Conservation (phyloP, 176 grass and related monocot genomes). For the Ensete ventricosum region DNA sequence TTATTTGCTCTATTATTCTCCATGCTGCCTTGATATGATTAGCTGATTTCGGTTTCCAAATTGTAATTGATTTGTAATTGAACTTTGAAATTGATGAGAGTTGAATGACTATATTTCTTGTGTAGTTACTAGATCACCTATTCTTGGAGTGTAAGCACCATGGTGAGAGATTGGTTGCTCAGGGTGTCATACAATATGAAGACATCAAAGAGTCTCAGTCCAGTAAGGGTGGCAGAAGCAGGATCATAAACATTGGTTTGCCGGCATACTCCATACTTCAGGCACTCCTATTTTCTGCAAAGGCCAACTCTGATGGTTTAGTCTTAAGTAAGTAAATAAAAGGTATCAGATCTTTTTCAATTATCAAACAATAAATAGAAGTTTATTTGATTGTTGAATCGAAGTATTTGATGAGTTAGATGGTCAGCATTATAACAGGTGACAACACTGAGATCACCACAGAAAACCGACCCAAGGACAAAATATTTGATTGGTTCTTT, state of each 20-base stretch:
- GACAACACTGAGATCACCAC: conserved; percentile 63
- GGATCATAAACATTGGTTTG: conserved; percentile 65
- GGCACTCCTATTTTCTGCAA: conserved; percentile 57
- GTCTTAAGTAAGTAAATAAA: conserved; percentile 52
- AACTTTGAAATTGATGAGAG: background rate
- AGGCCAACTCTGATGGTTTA: conserved; percentile 48
- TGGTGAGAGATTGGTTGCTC: conserved; percentile 60
- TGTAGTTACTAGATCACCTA: conserved; percentile 72
- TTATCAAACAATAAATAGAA: background rate
- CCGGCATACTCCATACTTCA: conserved; percentile 92
- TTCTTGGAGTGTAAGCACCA: conserved; percentile 61
- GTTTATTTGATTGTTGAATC: background rate
- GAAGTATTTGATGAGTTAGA: background rate
- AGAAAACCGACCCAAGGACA: conserved; percentile 66
- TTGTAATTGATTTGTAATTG: conserved; percentile 5
- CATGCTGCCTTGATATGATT: too few relatives aligned
- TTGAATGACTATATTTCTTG: conserved; percentile 18
- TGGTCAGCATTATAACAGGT: conserved; percentile 34
- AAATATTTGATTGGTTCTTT: conserved; percentile 85
- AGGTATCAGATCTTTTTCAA: background rate
- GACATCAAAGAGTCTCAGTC: conserved; percentile 83
- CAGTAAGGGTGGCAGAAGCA: conserved; percentile 47
- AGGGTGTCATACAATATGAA: conserved; percentile 56
- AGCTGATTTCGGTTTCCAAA: background rate
- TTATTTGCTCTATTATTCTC: background rate